Conservation (phyloP, 106 monocot genomes). For the Phalaenopsis aphrodite region DNA sequence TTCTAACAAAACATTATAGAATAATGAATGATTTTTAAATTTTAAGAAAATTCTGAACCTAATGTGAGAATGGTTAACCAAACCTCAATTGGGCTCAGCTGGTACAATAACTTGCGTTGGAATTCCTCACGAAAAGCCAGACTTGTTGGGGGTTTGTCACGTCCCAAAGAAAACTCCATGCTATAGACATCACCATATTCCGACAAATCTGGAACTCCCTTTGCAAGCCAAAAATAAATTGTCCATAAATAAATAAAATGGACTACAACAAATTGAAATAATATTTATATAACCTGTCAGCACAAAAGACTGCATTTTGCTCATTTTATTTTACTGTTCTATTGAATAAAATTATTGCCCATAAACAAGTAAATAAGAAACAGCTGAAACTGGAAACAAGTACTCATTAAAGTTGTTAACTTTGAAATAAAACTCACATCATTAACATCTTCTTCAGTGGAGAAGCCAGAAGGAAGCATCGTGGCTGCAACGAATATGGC, state of each 20-base stretch:
- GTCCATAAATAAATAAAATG: not conserved
- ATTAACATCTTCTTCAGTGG: slow-evolving; percentile 23
- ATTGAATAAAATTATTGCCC: too few species aligned
- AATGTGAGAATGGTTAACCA: not conserved
- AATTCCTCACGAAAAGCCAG: slow-evolving; percentile 15
- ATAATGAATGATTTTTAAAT: too few species aligned
- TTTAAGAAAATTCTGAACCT: too few species aligned
- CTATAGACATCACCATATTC: slow-evolving; percentile 21
- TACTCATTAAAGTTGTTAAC: too few species aligned
- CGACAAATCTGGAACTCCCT: slow-evolving; percentile 27
- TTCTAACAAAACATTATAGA: too few species aligned
- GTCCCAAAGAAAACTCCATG: not conserved
- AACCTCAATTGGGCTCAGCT: slow-evolving; percentile 29
- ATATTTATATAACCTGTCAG: not conserved
- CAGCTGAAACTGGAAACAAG: too few species aligned
- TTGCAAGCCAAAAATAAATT: not conserved
- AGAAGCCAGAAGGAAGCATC: slow-evolving; percentile 33
- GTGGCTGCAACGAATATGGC: slow-evolving; percentile 40
- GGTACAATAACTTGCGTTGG: slow-evolving; percentile 26
- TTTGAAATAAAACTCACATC: slow-evolving; percentile 8
- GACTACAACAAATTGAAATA: not conserved
- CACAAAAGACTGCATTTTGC: too few species aligned
- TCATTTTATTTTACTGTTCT: too few species aligned
- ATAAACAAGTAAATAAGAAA: too few species aligned
- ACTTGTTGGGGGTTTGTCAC: not conserved